These are phyloP conservation scores for Blastobotrys arbuscula DNA, from an alignment of 1,139 yeast species.

Conservation along the genomic window DNA sequence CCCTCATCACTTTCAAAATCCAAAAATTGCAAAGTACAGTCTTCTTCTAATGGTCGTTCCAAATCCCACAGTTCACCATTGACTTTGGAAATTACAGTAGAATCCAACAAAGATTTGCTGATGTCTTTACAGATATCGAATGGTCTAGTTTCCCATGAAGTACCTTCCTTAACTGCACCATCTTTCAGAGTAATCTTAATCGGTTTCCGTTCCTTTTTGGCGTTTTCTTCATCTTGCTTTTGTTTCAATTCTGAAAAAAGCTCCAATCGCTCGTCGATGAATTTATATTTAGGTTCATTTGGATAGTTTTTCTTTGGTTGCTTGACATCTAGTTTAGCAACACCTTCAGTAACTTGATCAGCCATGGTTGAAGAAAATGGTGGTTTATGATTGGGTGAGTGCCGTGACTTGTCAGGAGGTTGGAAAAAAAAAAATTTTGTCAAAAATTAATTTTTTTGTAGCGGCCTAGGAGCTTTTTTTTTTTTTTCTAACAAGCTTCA, in stretches of 20 bases:
- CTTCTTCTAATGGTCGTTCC: conserved; percentile 85
- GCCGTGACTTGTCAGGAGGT: conserved; percentile 7
- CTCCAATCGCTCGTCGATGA: conserved; percentile 70
- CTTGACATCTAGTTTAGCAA: conserved; percentile 41
- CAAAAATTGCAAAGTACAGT: conserved; percentile 62
- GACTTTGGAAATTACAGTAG: conserved; percentile 86
- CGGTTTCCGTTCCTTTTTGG: conserved; percentile 53
- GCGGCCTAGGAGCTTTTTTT: neutral
- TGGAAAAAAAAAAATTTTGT: neutral
- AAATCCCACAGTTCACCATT: conserved; percentile 93
- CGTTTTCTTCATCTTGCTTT: conserved; percentile 67
- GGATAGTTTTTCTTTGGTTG: conserved; percentile 21
- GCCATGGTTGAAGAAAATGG: conserved; percentile 28
- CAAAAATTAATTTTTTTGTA: neutral
- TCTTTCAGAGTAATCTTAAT: conserved; percentile 82
- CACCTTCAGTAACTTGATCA: conserved; percentile 41
- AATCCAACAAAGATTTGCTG: conserved; percentile 82
- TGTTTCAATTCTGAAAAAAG: conserved; percentile 78
- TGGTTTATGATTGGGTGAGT: neutral
- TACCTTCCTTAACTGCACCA: conserved; percentile 61
- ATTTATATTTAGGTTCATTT: conserved; percentile 67
- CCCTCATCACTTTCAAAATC: conserved; percentile 87
- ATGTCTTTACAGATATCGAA: conserved; percentile 76
- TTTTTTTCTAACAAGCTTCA: no score
- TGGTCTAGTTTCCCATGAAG: conserved; percentile 87